Evolutionary conservation across 345 rosid genomes (phyloP).

Genomic region (rapeseed (Brassica napus)): Da-Ae NC_063438.1:4607501-4608000

Average conservation of each 20-base stretch:
- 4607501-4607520: conserved; percentile 97
- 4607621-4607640: conserved; percentile 93
- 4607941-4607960: conserved; percentile 5
- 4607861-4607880: conserved; percentile 80
- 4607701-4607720: conserved; percentile 69
- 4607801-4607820: conserved; percentile 65
- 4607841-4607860: conserved; percentile 78
- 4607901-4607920: neutral
- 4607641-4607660: conserved; percentile 80
- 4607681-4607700: conserved; percentile 81
- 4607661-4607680: conserved; percentile 95
- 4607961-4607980: conserved; percentile 4
- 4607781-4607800: conserved; percentile 57
- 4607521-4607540: conserved; percentile 62
- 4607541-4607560: conserved; percentile 81
- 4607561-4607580: conserved; percentile 69
- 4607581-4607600: conserved; percentile 89
- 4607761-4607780: conserved; percentile 71
- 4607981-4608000: too few species aligned
- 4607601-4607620: conserved; percentile 85
- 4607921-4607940: neutral
- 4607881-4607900: conserved; percentile 94
- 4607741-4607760: conserved; percentile 93
- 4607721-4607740: conserved; percentile 84
- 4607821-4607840: conserved; percentile 73